A percentile compares a stretch with the other conserved stretches of the same genome.
phyloP scores from a whole-genome alignment of 2,329 filamentous ascomycete species.

The Aspergillus pseudoterreus region DNA sequence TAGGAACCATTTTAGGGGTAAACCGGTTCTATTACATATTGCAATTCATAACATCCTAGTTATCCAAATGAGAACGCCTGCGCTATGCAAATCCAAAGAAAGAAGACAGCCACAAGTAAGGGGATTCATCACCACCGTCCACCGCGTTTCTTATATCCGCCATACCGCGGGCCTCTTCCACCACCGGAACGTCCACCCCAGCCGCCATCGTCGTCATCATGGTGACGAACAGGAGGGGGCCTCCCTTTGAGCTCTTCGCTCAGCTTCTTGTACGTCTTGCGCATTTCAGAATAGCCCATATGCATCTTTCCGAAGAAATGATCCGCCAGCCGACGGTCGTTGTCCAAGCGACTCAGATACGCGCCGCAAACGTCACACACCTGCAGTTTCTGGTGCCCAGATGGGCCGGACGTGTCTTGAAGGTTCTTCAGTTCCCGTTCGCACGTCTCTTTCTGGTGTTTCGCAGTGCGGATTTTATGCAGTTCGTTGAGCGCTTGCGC shows the following conservation, averaged over 20 bases:
- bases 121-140: constrained; percentile 37
- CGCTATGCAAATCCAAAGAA: constrained; percentile 38
- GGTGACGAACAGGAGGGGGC: constrained; percentile 56
- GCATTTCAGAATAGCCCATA: constrained; percentile 95
- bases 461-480: constrained; percentile 76
- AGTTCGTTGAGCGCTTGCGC: constrained; percentile 81
- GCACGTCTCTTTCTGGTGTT: constrained; percentile 74
- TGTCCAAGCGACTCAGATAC: constrained; percentile 87
- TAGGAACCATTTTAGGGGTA: neutral
- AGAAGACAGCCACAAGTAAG: constrained; percentile 11
- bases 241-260: constrained; percentile 80
- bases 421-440: constrained; percentile 87
- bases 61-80: constrained; percentile 35
- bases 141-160: constrained; percentile 42
- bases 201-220: constrained; percentile 50
- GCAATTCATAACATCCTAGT: constrained; percentile 23
- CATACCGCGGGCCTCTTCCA: constrained; percentile 41
- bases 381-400: constrained; percentile 94
- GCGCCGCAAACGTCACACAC: constrained; percentile 98
- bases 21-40: constrained; percentile 19
- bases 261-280: constrained; percentile 84
- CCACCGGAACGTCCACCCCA: constrained; percentile 41
- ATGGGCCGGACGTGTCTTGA: constrained; percentile 86
- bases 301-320: constrained; percentile 99
- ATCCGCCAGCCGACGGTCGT: constrained; percentile 87